Base-by-base conservation (phyloP, 1,284 basidiomycete genomes). In the Tremellales sp. region DNA sequence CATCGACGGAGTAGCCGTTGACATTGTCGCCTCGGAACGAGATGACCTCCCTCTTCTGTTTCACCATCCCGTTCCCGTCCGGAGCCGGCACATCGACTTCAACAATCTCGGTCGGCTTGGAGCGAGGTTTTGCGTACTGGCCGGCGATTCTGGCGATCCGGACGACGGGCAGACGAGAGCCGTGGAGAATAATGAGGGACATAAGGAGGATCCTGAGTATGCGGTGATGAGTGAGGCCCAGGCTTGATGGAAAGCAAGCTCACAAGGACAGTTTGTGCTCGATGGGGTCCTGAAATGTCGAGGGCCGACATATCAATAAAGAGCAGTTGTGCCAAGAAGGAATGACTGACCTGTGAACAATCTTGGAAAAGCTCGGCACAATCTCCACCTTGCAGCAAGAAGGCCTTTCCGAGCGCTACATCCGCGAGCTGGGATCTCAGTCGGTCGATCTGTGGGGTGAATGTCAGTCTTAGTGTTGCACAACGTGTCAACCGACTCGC, bases 81-180 rank as follows among this genome's bases (percentile, higher is more conserved):
- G 60, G 24, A 9, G 53, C 57, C 38, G 76, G 75, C 51, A 83
- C 81, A 18, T 81, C 78, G 29, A 91, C 76, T 55, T 76, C 61
- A 47, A 76, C 69, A 31, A 80, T 82, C 68, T 98, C 94, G 18
- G 81, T 91, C 4, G 79, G 77, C 62, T 87, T 94, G 63, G 86
- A 91, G 47, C 94, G 79, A 0, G 94, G 94, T 72, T 97, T 97
- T 26, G 92, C 94, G 60, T 97, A 97, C 71, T 97, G 94, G 1
- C 92, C 92, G 1, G 91, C 92, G 58, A 95, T 94, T 24, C 92
- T 81, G 5, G 89, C 89, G 53, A 95, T 83, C 13, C 92, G 83
- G 35, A 94, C 88, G 29, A 95, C 85, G n/a, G 91, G 92, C 27
- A 89, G 75, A 40, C 92, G 84, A 14, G 84, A 87, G 45, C 91